These are phyloP conservation scores for Phytopythium litorale DNA, from an alignment of 352 stramenopile genomes.

Conservation along the genomic window DNA sequence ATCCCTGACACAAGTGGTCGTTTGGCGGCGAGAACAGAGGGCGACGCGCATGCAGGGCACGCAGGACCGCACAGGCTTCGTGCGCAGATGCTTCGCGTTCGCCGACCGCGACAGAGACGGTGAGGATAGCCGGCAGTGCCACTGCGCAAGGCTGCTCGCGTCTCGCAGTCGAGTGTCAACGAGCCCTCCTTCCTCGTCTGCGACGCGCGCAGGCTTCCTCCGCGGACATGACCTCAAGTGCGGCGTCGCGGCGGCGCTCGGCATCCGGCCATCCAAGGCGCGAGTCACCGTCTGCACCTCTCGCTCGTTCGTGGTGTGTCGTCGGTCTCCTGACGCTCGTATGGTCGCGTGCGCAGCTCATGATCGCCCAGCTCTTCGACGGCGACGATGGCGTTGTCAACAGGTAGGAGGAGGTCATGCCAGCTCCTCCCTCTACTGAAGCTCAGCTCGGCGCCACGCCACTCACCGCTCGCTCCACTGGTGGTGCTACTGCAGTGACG, in stretches of 20 bases:
- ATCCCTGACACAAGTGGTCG: too few species aligned
- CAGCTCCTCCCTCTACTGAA: neutral
- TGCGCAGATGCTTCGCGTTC: conserved; percentile 44
- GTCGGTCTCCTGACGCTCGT: neutral
- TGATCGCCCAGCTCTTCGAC: conserved; percentile 58
- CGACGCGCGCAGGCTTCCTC: conserved; percentile 28
- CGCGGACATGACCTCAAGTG: conserved; percentile 56
- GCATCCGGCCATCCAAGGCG: conserved; percentile 64
- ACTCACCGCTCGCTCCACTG: neutral
- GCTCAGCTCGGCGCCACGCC: neutral
- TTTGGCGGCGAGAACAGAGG: too few species aligned
- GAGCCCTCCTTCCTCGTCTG: too few species aligned
- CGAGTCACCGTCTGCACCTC: neutral
- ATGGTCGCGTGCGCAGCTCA: conserved; percentile 27
- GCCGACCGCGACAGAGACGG: conserved; percentile 30
- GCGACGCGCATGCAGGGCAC: too few species aligned
- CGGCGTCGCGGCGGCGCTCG: conserved; percentile 52
- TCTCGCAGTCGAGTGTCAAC: neutral
- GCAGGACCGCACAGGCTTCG: conserved; percentile 20
- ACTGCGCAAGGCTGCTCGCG: neutral
- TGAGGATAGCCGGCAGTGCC: conserved; percentile 2
- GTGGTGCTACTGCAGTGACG: neutral
- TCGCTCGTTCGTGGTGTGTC: neutral
- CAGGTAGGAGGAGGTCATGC: neutral
- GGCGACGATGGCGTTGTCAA: neutral